Evolutionary conservation across 2,329 filamentous ascomycete genomes (phyloP).

Genomic region (Tricladium varicosporioides): DNA sequence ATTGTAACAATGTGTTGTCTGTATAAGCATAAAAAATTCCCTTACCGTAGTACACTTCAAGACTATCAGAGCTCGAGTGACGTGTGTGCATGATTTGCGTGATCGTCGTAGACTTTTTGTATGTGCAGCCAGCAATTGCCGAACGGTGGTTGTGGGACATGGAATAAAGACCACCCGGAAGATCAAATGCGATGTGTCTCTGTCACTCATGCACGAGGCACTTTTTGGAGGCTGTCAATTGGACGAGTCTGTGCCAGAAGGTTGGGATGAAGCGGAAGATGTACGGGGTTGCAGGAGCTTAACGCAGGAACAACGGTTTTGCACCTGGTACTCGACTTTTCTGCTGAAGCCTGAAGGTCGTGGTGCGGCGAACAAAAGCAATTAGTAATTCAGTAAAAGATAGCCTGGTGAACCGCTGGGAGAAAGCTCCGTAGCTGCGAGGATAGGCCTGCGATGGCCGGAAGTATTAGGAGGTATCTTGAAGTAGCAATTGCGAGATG

Average conservation of each 20-base stretch:
- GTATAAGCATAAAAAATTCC: constrained; percentile 23
- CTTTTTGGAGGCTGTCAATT: not conserved
- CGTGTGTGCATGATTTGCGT: constrained; percentile 3
- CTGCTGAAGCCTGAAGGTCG: not conserved
- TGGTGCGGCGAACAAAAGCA: not conserved
- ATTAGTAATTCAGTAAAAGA: too few relatives aligned
- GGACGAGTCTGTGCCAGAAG: not conserved
- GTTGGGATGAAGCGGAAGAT: not conserved
- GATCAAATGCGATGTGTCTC: constrained; percentile 9
- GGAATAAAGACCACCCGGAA: constrained; percentile 9
- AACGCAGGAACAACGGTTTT: constrained; percentile 2
- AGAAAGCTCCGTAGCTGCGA: too few relatives aligned
- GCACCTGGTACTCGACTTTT: not conserved
- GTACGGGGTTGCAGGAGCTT: not conserved
- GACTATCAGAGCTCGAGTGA: not conserved
- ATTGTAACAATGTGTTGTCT: constrained; percentile 18
- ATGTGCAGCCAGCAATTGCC: not conserved
- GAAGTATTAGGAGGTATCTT: not conserved
- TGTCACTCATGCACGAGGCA: constrained; percentile 4
- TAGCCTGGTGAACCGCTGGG: too few relatives aligned
- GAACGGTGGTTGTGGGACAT: not conserved
- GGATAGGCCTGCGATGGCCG: not conserved
- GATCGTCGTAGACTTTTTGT: constrained; percentile 1
- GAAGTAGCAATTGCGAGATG: not conserved
- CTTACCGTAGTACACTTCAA: constrained; percentile 1